Evolutionary conservation across 371 early-diverging fungal genomes (phyloP), one percentile per base, ranked within the genome.

Genomic region (Mucor plumbeus): DNA sequence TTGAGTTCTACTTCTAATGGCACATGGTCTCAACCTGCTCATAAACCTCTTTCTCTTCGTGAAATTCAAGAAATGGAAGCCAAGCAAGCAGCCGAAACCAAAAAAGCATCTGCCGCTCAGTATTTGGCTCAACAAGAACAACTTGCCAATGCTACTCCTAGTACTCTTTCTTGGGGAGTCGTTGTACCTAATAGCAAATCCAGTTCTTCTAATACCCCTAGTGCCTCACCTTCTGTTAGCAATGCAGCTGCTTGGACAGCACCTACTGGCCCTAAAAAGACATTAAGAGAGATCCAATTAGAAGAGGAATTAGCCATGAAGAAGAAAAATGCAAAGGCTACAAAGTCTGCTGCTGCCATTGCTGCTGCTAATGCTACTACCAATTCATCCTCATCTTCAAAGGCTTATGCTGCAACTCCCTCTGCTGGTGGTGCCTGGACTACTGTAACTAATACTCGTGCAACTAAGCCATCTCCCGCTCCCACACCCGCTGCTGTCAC

Each of bases 281-380:
- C 90, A 1, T 70, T 93, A 31, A 77, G 88, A 62, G 91, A 93
- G 74, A 93, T 93, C 59, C 92, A 92, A 72, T 81, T 87, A 63
- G 93, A 93, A 65, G 92, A 92, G 60, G 92, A 91, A 62, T 88
- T 85, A 8, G 80, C 76, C 9, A 74, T 76, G 73, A 83, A 78
- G 67, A 81, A 80, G 60, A 78, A 73, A 47, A 72, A 68, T n/a
- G 75, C 79, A 10, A 77, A 79, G 61, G 79, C 78, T 59, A 76
- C 75, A 26, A 71, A 71, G 54, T 65, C 38, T 59, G 72, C 59
- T 13, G 58, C 69, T 6, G 70, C 74, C 6, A 61, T 50, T 41
- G 64, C 69, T n/a, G 55, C 76, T 50, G 54, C 64, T 26, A 58
- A 56, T 35, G 82, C 82, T 9, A n/a, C 67, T 10, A 6, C 48